Base-by-base conservation (phyloP, 2,329 filamentous ascomycete species). In the Fusarium acutatum region DNA sequence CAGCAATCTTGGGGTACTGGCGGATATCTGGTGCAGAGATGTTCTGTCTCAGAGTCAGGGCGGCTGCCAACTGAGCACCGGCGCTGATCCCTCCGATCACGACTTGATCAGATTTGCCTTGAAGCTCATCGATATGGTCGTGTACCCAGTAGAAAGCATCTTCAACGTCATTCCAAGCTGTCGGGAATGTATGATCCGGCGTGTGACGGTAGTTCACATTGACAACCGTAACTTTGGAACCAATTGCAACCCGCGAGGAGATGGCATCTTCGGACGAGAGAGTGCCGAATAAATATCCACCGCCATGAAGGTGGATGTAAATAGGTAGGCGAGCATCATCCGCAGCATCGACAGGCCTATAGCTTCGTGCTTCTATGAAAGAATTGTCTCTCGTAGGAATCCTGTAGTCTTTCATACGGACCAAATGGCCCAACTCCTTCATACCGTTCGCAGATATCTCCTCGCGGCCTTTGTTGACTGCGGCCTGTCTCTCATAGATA, bases 161-260 rank as follows among this genome's bases (percentile, higher is more conserved):
- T 70, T 88, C 84, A 0, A 82, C 79, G 58, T 91, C 89, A 53
- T 86, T 64, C 84, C 85, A 89, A 0, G 86, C 83, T 0, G 83
- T 86, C 0, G 89, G 89, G 65, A 86, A 90, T 0, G 63, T 71
- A 67, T 84, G 78, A 61, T 90, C 85, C 0, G 88, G 88, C 0
- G 88, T 89, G 77, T 90, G 88, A 3, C 89, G 86, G 76, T 90
- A 90, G 64, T 89, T 88, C n/a, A 90, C 80, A 62, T 89, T 88
- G 9, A 90, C 62, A 0, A 90, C 87, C 0, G 86, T 76, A 5
- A 85, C 81, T 6, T 78, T 77, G 0, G 82, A 75, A 5, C 81
- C 79, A 22, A 84, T 75, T 2, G 87, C 86, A n/a, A 88, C 83
- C 0, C 82, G 81, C 1, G 85, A 77, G 69, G 88, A 90, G 14